Base-by-base conservation (phyloP, 805 yeast species). In the Kodamaea laetipori region DNA sequence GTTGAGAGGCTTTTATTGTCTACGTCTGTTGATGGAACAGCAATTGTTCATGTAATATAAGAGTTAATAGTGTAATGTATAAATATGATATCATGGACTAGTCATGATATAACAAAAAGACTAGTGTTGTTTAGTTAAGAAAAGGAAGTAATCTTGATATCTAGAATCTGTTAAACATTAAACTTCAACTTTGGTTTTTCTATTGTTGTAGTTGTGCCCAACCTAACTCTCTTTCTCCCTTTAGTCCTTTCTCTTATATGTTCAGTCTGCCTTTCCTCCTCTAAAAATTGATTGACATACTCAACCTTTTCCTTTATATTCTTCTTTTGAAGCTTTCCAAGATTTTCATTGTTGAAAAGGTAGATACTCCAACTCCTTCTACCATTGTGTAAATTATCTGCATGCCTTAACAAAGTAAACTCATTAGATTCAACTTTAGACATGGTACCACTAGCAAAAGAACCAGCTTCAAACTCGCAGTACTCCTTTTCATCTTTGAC, bases 11-110 rank as follows among this genome's bases (percentile, higher is more conserved):
- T 73, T 10, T 27, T 82, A 7, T 58, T 75, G 2, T 71, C 82
- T 12, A 61, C 80, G 3, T 78, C 86, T 3, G 64, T 68, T 4
- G 90, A 82, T 56, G 81, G 84, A 0, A 66, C 74, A 3, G 53
- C 83, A 4, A 71, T 83, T 5, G 60, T 82, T 4, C 63, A 83
- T 49, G 70, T 68, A 43, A 27, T 60, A 6, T 59, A 54, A 17
- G 11, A 27, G 17, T 27, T 9, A 38, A 24, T n/a, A 17, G 13
- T 27, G 31, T 23, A 23, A 23, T 7, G 9, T 6, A 17, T 11
- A 27, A 6, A 6, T 27, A 3, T 11, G 31, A 4, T 12, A 12
- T 11, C 12, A 27, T 27, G 13, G 31, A 27, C n/a, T n/a, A n/a
- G n/a, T n/a, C n/a, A n/a, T n/a, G n/a, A n/a, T n/a, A n/a, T n/a